A percentile compares a stretch with the other conserved stretches of the same genome.
These are phyloP conservation scores for Trametes elegans DNA, from an alignment of 768 basidiomycete species.

Conservation along the genomic window DNA sequence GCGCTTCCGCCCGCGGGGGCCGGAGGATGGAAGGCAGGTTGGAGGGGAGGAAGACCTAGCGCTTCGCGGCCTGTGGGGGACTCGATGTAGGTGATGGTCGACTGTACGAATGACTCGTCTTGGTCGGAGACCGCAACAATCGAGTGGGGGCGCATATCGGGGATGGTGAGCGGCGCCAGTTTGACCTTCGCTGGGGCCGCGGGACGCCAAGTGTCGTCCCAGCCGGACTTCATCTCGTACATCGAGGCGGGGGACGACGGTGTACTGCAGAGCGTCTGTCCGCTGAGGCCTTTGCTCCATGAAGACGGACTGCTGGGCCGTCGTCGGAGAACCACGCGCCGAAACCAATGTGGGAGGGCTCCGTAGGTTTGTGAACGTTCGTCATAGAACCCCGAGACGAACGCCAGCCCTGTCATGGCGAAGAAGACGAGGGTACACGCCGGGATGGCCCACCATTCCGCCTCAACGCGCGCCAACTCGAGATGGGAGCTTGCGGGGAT, in stretches of 20 bases:
- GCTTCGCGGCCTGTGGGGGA: constrained; percentile 27
- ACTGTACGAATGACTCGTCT: constrained; percentile 25
- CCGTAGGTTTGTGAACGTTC: constrained; percentile 15
- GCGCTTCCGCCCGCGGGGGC: neutral
- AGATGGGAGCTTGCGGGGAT: constrained; percentile 2
- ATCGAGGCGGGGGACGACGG: constrained; percentile 19
- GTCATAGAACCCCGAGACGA: constrained; percentile 6
- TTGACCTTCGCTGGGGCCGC: constrained; percentile 7
- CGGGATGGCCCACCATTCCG: constrained; percentile 19
- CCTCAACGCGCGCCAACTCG: constrained; percentile 4
- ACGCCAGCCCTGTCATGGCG: constrained; percentile 4
- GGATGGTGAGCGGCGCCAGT: constrained; percentile 15
- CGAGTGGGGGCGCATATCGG: constrained; percentile 7
- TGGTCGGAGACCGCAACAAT: constrained; percentile 14
- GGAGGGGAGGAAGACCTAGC: constrained; percentile 16
- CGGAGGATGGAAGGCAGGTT: constrained; percentile 1
- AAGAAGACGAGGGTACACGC: constrained; percentile 17
- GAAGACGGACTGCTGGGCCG: constrained; percentile 3
- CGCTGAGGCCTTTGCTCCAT: constrained; percentile 7
- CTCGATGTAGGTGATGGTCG: constrained; percentile 26
- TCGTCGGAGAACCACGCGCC: neutral
- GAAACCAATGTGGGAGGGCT: constrained; percentile 18
- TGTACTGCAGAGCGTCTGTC: constrained; percentile 13
- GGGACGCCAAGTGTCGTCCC: constrained; percentile 19
- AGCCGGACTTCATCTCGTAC: constrained; percentile 21